phyloP scores from a whole-genome alignment of 129 eudicot species.

The Smallanthus sonchifolius region DNA sequence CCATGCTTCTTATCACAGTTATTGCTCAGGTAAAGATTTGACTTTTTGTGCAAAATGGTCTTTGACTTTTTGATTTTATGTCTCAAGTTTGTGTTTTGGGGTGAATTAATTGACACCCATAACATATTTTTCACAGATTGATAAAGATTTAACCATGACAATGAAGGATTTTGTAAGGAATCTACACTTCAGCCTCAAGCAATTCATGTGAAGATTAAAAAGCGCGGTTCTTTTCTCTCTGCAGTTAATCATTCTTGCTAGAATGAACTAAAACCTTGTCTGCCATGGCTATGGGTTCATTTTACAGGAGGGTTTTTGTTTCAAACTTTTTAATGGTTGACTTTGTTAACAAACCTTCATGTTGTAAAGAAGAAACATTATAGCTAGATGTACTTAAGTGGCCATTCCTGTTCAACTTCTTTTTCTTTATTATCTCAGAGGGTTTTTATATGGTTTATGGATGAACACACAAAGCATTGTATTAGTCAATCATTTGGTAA shows the following conservation, averaged over 20 bases:
- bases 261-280: slow-evolving; percentile 31
- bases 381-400: slow-evolving; percentile 4
- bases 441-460: slow-evolving; percentile 15
- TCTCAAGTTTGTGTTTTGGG: neutral
- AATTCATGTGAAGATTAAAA: slow-evolving; percentile 19
- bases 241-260: slow-evolving; percentile 6
- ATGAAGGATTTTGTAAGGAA: slow-evolving; percentile 45
- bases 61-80: neutral
- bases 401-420: slow-evolving; percentile 16
- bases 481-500: neutral
- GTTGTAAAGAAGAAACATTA: slow-evolving; percentile 48
- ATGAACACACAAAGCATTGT: slow-evolving; percentile 28
- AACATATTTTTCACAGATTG: slow-evolving; percentile 34
- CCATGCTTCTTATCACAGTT: slow-evolving; percentile 45
- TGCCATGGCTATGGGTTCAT: slow-evolving; percentile 49
- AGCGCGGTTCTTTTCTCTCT: neutral
- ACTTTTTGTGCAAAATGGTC: neutral
- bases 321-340: slow-evolving; percentile 41
- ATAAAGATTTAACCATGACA: slow-evolving; percentile 30
- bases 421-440: neutral
- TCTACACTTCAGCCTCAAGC: slow-evolving; percentile 22
- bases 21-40: slow-evolving; percentile 53
- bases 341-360: slow-evolving; percentile 42
- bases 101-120: neutral
- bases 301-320: slow-evolving; percentile 66